Base-by-base conservation (phyloP, 345 rosid genomes). In the Rhizophora apiculata region DNA sequence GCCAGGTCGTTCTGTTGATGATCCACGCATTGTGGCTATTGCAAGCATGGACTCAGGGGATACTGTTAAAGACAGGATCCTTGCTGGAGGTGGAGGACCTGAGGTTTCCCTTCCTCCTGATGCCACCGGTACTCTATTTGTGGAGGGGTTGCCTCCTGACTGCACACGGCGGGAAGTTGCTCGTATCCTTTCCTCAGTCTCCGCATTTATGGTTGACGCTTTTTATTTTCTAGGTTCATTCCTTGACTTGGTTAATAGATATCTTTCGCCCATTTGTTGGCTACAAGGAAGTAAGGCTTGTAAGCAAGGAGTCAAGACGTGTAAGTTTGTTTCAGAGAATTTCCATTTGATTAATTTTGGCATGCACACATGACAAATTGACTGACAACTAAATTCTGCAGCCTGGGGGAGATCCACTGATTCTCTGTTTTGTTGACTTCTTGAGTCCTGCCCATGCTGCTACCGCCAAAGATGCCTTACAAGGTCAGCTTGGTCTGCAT, bases 231-330 rank as follows among this genome's bases (percentile, higher is more conserved):
- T 31, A 36, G 48, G 18, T 73, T 54, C 79, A 62, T 74, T 74
- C 82, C 85, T 86, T 85, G 21, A 88, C 83, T 62, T 68, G 56
- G 7, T 60, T 39, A 16, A 39, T 57, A 85, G 91, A 88, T 78
- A 88, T 88, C 55, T 88, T 88, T 68, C 91, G 91, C 52, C 91
- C 88, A 16, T 88, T 88, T 74, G 85, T 88, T 70, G 88, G 94
- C 79, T 88, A 86, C 81, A 86, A 83, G 69, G 91, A 86, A 79
- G 90, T 85, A 37, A 85, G 91, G 75, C 86, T 88, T 49, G 94
- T 88, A 8, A 82, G 73, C 83, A 88, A 86, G 80, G 89, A 86
- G 71, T 71, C 89, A 11, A 81, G 83, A 83, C 80, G 72, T 59
- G 94, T 85, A 78, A 80, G 86, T 68, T 62, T 32, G 39, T 63